These are phyloP conservation scores for Suhomyces canberraensis DNA, from an alignment of 805 yeast species.

Conservation along the genomic window DNA sequence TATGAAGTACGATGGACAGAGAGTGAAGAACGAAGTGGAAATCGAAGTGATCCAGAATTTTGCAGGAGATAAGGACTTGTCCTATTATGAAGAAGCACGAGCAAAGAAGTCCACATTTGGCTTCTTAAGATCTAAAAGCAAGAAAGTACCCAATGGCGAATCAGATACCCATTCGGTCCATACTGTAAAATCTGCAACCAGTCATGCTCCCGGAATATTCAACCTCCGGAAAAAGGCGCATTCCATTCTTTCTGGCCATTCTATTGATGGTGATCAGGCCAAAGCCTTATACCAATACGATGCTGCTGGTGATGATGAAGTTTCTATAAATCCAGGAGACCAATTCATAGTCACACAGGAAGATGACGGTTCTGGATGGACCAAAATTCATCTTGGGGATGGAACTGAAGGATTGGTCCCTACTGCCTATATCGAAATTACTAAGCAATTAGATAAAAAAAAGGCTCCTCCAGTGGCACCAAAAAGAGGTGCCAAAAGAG, in stretches of 20 bases:
- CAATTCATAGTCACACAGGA: slow-evolving; percentile 51
- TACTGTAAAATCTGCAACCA: slow-evolving; percentile 29
- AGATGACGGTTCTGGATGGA: slow-evolving; percentile 96
- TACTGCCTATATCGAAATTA: slow-evolving; percentile 63
- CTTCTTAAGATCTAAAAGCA: slow-evolving; percentile 38
- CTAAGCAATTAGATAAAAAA: slow-evolving; percentile 29
- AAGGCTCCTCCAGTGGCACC: slow-evolving; percentile 83
- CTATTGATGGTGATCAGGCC: slow-evolving; percentile 21
- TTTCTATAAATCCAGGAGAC: slow-evolving; percentile 60
- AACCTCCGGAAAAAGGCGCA: slow-evolving; percentile 33
- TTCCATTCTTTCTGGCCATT: slow-evolving; percentile 16
- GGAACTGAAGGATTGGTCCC: slow-evolving; percentile 79
- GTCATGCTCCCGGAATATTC: slow-evolving; percentile 34
- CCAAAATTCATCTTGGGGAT: slow-evolving; percentile 45
- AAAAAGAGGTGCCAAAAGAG: slow-evolving; percentile 63
- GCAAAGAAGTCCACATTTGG: slow-evolving; percentile 59
- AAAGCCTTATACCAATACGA: slow-evolving; percentile 64
- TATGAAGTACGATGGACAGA: slow-evolving; percentile 65
- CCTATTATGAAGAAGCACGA: slow-evolving; percentile 50
- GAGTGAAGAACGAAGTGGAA: slow-evolving; percentile 79
- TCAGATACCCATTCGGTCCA: slow-evolving; percentile 31
- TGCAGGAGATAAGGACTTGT: slow-evolving; percentile 71
- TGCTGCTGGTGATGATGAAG: slow-evolving; percentile 75
- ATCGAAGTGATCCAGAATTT: slow-evolving; percentile 86
- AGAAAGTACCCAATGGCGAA: slow-evolving; percentile 6